Percentiles rank a stretch among this genome's conserved stretches.
phyloP scores from a whole-genome alignment of 768 basidiomycete species.

The Coprinellus micaceus region DNA sequence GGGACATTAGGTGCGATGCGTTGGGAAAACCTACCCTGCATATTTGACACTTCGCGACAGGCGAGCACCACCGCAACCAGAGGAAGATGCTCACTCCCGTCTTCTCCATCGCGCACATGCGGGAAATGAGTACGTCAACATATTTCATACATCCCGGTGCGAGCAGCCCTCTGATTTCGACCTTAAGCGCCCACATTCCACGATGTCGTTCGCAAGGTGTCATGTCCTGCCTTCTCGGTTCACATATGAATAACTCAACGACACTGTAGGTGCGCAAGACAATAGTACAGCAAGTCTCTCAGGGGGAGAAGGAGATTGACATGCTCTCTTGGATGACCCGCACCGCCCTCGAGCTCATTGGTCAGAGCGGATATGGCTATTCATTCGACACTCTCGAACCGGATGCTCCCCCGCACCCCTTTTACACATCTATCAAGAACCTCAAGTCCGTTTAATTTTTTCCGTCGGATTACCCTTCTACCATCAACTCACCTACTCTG shows the following conservation, averaged over 20 bases:
- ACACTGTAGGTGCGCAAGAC: constrained; percentile 23
- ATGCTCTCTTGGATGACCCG: constrained; percentile 24
- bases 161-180: not conserved
- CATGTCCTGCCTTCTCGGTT: not conserved
- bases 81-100: constrained; percentile 37
- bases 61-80: constrained; percentile 20
- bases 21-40: not conserved
- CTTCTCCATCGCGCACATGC: constrained; percentile 31
- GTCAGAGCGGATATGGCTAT: constrained; percentile 28
- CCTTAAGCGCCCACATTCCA: constrained; percentile 26
- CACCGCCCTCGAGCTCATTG: constrained; percentile 29
- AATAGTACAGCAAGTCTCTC: constrained; percentile 18
- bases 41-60: not conserved
- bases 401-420: constrained; percentile 21
- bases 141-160: not conserved
- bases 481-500: not conserved
- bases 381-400: constrained; percentile 27
- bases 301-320: constrained; percentile 21
- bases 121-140: constrained; percentile 33
- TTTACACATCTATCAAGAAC: constrained; percentile 19
- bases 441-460: constrained; percentile 17
- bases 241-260: not conserved
- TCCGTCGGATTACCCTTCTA: not conserved
- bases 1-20: constrained; percentile 14
- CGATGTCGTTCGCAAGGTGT: constrained; percentile 20